Evolutionary conservation across 768 basidiomycete species (phyloP), one percentile per base, ranked within the genome.

Genomic region (Lentinus tigrinus): DNA sequence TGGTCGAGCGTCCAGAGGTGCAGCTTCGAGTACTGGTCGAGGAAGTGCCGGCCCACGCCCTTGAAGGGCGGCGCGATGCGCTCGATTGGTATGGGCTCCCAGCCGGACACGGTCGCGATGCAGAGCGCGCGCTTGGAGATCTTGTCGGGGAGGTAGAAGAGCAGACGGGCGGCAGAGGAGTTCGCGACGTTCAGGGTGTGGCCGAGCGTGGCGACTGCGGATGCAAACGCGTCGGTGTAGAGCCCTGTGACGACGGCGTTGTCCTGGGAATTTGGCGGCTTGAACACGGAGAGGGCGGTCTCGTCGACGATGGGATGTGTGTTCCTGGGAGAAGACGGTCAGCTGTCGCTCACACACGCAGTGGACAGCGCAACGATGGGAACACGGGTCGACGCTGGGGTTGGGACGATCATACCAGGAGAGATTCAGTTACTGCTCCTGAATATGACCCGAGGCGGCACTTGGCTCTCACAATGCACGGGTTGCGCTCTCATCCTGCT

Each of bases 21-120:
- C 31, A 75, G 68, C 61, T 75, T 75, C 8, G 74, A 72, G 63
- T 71, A 74, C 54, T 73, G 74, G 63, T 75, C 74, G 39, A 50
- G 49, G 64, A 72, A 75, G 44, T 70, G 68, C 1, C 39, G 55
- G 60, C 64, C 63, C 43, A 73, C 67, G 40, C 74, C 70, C 39
- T 55, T 42, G 56, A 68, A 68, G 1, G 74, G 73, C 4, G 74
- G 74, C 1, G 68, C 66, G 28, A 75, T 73, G 42, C 65, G 63
- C 28, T 66, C 57, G 37, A 72, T 65, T 4, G 70, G 58, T 17
- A 65, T 57, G 9, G 65, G 65, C 28, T 70, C 66, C 69, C 72
- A 75, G 2, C 74, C 74, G 31, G 57, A 65, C 0, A 68, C 63
- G 10, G 62, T 63, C 17, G 61, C 68, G 48, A 72, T 64, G 63